Percentiles rank a stretch among this genome's conserved stretches.
These are phyloP conservation scores for Agaricus blazei DNA, from an alignment of 768 basidiomycete genomes.

Conservation along the genomic window DNA sequence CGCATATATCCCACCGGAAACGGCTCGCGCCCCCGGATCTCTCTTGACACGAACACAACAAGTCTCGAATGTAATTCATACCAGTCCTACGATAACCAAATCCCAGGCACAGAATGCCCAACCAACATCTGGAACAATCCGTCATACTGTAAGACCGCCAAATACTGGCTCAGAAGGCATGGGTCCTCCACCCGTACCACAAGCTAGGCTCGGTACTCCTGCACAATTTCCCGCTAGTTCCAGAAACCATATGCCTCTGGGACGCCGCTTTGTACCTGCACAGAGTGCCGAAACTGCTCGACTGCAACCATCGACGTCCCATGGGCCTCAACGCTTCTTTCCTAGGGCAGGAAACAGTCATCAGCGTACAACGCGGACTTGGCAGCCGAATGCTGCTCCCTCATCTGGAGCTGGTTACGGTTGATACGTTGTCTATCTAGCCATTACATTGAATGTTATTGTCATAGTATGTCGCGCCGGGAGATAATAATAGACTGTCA, in stretches of 20 bases:
- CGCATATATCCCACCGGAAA: slow-evolving; percentile 51
- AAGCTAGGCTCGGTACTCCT: slow-evolving; percentile 25
- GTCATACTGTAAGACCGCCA: slow-evolving; percentile 13
- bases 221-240: background rate
- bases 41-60: slow-evolving; percentile 38
- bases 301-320: background rate
- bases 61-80: slow-evolving; percentile 21
- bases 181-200: slow-evolving; percentile 53
- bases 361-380: background rate
- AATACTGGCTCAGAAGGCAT: slow-evolving; percentile 28
- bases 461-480: background rate
- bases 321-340: slow-evolving; percentile 8
- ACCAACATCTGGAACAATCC: slow-evolving; percentile 3
- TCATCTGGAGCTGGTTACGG: background rate
- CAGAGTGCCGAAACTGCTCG: background rate
- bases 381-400: background rate
- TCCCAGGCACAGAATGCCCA: slow-evolving; percentile 4
- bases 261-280: slow-evolving; percentile 12
- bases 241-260: background rate
- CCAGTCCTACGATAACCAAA: slow-evolving; percentile 10
- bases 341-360: background rate
- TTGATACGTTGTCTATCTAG: background rate
- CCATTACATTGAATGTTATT: background rate
- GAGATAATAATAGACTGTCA: background rate
- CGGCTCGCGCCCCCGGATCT: slow-evolving; percentile 33